These are phyloP conservation scores for Radiomyces spectabilis DNA, from an alignment of 192 early-diverging fungal species.

Conservation along the genomic window DNA sequence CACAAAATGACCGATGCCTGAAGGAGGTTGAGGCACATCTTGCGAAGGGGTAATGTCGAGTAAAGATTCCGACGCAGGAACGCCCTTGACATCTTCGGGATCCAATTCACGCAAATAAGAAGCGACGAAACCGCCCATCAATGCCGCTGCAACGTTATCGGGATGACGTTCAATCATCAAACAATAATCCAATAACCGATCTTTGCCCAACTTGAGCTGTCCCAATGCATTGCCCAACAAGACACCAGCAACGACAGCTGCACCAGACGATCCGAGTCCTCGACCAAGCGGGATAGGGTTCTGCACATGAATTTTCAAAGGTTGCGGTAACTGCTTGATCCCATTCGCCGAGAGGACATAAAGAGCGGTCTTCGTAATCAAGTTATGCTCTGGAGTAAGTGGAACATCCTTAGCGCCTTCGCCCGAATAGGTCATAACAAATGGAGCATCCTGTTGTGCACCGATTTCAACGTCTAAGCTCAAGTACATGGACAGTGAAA, in stretches of 20 bases:
- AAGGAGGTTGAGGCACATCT: conserved; percentile 41
- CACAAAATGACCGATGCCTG: conserved; percentile 63
- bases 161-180: conserved; percentile 95
- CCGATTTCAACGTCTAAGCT: conserved; percentile 47
- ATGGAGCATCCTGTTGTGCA: conserved; percentile 1
- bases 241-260: conserved; percentile 93
- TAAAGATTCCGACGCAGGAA: conserved; percentile 43
- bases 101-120: conserved; percentile 66
- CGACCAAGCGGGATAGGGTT: conserved; percentile 95
- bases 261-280: conserved; percentile 93
- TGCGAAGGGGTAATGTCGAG: conserved; percentile 25
- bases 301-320: conserved; percentile 65
- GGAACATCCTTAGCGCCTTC: conserved; percentile 72
- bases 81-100: conserved; percentile 30
- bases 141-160: conserved; percentile 91
- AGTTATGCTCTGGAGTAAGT: conserved; percentile 69
- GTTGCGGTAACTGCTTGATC: conserved; percentile 47
- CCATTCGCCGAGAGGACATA: conserved; percentile 77
- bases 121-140: conserved; percentile 92
- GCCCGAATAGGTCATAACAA: conserved; percentile 54
- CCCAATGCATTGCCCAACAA: conserved; percentile 73
- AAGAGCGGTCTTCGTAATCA: conserved; percentile 89
- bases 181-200: conserved; percentile 87
- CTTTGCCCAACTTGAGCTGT: conserved; percentile 53
- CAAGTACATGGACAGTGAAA: conserved; percentile 84